These are phyloP conservation scores for Epicoccum sorghinum DNA, from an alignment of 2,329 filamentous ascomycete genomes.

Conservation along the genomic window DNA sequence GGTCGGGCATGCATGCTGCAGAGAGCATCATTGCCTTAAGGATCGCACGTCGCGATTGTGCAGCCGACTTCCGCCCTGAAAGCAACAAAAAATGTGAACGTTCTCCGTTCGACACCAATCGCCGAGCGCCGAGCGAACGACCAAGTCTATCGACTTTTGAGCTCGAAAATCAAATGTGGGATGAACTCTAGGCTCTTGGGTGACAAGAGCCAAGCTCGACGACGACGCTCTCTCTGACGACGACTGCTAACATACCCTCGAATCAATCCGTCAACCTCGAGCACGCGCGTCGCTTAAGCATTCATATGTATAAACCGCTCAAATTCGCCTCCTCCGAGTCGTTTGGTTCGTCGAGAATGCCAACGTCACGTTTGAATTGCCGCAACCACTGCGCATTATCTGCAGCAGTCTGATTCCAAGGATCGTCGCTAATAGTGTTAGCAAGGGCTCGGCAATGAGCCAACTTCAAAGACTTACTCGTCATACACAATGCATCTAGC, in stretches of 20 bases:
- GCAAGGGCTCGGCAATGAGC: not conserved
- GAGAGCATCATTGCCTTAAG: not conserved
- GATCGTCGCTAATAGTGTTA: constrained; percentile 30
- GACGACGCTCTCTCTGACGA: not conserved
- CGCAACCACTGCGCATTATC: constrained; percentile 42
- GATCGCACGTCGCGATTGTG: not conserved
- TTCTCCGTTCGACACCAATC: not conserved
- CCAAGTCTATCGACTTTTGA: constrained; percentile 1
- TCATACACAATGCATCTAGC: constrained; percentile 43
- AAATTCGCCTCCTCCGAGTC: constrained; percentile 6
- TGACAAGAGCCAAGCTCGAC: constrained; percentile 2
- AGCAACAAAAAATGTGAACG: not conserved
- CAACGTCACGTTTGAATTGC: constrained; percentile 37
- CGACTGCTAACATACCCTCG: not conserved
- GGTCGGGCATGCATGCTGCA: constrained; percentile 2
- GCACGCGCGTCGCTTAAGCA: not conserved
- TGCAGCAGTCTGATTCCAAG: constrained; percentile 48
- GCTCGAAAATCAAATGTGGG: not conserved
- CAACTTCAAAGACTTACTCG: constrained; percentile 1
- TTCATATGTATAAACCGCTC: constrained; percentile 8
- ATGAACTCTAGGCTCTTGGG: not conserved
- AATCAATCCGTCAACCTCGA: not conserved
- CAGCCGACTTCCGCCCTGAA: constrained; percentile 1
- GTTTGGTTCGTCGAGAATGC: constrained; percentile 10
- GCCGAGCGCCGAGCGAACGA: constrained; percentile 1